These are phyloP conservation scores for Chloris gayana DNA, from an alignment of 176 grass and related monocot species.

Conservation along the genomic window DNA sequence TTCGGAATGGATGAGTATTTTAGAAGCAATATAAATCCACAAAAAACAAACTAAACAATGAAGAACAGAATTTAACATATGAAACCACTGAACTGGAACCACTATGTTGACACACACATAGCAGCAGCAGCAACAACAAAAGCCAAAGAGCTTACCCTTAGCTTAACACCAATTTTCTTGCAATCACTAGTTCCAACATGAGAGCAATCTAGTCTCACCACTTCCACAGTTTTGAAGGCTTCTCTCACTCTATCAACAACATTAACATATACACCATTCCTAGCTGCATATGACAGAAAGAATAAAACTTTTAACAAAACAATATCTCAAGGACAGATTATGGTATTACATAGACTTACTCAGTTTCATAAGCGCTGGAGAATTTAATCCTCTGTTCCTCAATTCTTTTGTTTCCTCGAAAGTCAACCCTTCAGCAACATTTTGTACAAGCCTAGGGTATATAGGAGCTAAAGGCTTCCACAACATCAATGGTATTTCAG, in stretches of 20 bases:
- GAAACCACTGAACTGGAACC: neutral
- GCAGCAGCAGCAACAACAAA: neutral
- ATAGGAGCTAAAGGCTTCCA: conserved; percentile 82
- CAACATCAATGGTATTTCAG: conserved; percentile 63
- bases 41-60: neutral
- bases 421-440: conserved; percentile 56
- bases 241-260: conserved; percentile 73
- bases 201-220: conserved; percentile 68
- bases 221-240: conserved; percentile 57
- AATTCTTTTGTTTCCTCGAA: conserved; percentile 73
- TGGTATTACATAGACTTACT: conserved; percentile 52
- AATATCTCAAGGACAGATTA: neutral
- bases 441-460: conserved; percentile 66
- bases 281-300: conserved; percentile 43
- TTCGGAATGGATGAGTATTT: too few species aligned
- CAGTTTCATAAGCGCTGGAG: conserved; percentile 56
- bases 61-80: neutral
- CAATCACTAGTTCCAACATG: conserved; percentile 59
- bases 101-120: neutral
- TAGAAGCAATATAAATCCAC: neutral
- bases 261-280: conserved; percentile 84
- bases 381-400: conserved; percentile 64
- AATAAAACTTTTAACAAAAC: neutral
- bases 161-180: conserved; percentile 81
- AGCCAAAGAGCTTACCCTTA: conserved; percentile 50